phyloP scores from a whole-genome alignment of 768 basidiomycete species.

The Pulveroboletus sp. region DNA sequence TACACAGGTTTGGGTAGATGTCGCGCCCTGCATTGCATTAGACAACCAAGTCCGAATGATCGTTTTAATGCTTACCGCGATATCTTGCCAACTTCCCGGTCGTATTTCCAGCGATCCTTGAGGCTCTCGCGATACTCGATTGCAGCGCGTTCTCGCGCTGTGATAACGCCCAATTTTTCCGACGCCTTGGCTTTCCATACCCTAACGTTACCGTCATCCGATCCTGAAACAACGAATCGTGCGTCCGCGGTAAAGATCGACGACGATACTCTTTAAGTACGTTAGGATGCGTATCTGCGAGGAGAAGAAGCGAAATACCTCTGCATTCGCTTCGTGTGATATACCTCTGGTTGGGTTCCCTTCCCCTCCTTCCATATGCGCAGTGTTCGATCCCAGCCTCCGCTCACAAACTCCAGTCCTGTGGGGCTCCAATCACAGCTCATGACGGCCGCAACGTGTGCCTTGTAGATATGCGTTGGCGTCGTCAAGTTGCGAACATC shows the following conservation, averaged over 20 bases:
- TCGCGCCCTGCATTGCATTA: slow-evolving; percentile 47
- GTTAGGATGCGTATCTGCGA: background rate
- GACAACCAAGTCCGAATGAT: slow-evolving; percentile 1
- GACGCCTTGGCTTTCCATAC: slow-evolving; percentile 94
- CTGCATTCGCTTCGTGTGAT: slow-evolving; percentile 99
- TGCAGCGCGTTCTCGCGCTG: slow-evolving; percentile 83
- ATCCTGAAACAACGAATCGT: slow-evolving; percentile 85
- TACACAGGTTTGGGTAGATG: slow-evolving; percentile 91
- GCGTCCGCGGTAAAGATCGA: slow-evolving; percentile 87
- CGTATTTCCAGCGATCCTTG: slow-evolving; percentile 84
- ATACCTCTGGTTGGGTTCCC: slow-evolving; percentile 81
- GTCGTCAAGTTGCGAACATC: slow-evolving; percentile 81
- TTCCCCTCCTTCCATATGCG: slow-evolving; percentile 88
- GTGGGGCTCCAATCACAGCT: slow-evolving; percentile 97
- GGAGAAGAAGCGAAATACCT: slow-evolving; percentile 43
- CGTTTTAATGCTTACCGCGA: slow-evolving; percentile 53
- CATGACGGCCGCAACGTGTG: slow-evolving; percentile 95
- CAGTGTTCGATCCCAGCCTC: slow-evolving; percentile 94
- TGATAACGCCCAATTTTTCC: slow-evolving; percentile 87
- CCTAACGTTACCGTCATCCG: slow-evolving; percentile 92
- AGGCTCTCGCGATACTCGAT: slow-evolving; percentile 91
- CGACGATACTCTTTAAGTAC: slow-evolving; percentile 67
- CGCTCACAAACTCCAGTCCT: slow-evolving; percentile 91
- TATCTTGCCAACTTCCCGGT: slow-evolving; percentile 76
- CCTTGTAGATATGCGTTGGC: slow-evolving; percentile 94